phyloP scores from a whole-genome alignment of 768 basidiomycete genomes.

The Trametes villosa region DNA sequence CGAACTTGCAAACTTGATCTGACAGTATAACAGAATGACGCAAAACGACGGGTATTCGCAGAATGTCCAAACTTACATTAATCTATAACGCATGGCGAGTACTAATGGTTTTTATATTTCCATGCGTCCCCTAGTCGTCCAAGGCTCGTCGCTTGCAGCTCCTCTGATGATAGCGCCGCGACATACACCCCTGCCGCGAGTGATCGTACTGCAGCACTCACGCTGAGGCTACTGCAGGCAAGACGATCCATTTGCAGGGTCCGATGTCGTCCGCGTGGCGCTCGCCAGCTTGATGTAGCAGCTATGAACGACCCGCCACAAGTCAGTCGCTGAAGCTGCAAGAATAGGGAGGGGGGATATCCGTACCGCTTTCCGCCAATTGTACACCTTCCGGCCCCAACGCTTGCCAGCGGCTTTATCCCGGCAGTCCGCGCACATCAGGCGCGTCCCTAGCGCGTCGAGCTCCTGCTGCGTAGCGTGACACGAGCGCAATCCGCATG shows the following conservation, averaged over 20 bases:
- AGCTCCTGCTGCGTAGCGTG: not conserved
- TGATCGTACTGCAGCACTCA: not conserved
- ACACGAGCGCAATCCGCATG: constrained; percentile 11
- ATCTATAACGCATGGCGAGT: too few relatives aligned
- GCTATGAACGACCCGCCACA: not conserved
- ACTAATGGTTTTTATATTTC: too few relatives aligned
- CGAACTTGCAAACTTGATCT: too few relatives aligned
- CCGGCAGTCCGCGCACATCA: constrained; percentile 6
- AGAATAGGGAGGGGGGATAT: not conserved
- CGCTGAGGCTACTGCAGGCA: not conserved
- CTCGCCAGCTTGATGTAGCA: not conserved
- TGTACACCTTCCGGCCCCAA: not conserved
- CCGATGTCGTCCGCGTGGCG: not conserved
- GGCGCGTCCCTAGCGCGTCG: not conserved
- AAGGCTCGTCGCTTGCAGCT: too few relatives aligned
- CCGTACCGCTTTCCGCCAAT: constrained; percentile 10
- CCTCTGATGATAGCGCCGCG: too few relatives aligned
- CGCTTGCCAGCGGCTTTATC: not conserved
- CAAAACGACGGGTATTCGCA: too few relatives aligned
- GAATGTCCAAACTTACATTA: too few relatives aligned
- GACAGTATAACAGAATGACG: too few relatives aligned
- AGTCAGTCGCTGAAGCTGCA: not conserved
- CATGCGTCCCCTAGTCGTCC: too few relatives aligned
- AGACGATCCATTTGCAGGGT: constrained; percentile 2
- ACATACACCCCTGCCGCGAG: too few relatives aligned